Base-by-base conservation (phyloP, 768 basidiomycete genomes). In the Tephrocybe sp. region DNA sequence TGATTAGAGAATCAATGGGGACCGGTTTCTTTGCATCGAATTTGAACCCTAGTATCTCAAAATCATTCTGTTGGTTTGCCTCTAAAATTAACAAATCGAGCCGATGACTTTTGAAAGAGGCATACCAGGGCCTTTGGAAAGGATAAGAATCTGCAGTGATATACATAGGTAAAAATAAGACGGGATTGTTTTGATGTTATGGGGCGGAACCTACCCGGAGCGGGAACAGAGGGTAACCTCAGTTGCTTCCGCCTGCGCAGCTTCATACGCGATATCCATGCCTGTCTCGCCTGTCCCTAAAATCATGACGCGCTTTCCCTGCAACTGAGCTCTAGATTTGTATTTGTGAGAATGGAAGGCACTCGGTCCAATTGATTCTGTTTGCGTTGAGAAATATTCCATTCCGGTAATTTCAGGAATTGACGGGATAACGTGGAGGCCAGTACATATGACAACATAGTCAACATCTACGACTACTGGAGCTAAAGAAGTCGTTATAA, bases 271-370 rank as follows among this genome's bases (percentile, higher is more conserved):
- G 15, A 85, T 62, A 56, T 85, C 83, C 78, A 82, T 79, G 2
- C 81, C 81, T 4, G 83, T 85, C 62, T 85, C 83, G 2, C 83
- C 83, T 9, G 75, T 78, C 0, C 83, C 83, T 15, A 84, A 68
- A 20, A 85, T 72, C 67, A 84, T 68, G 18, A 85, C 74, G 20
- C 71, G 68, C 55, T 74, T 72, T 21, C 72, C 74, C 12, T 53
- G 39, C 9, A 84, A 65, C 55, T 81, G 76, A 0, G 63, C 56
- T 12, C 76, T 72, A 4, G 62, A 58, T 57, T 83, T 83, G 68
- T 84, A 84, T 30, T 73, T 59, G 4, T 65, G 63, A 2, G 81
- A 84, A 60, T 85, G 83, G 46, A 78, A 71, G 1, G 70, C 68
- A 18, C 50, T 55, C 7, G 70, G 65, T 25, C 39, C 57, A 51